Conservation (phyloP, 176 grass and related monocot genomes). For the Canna indica region DNA sequence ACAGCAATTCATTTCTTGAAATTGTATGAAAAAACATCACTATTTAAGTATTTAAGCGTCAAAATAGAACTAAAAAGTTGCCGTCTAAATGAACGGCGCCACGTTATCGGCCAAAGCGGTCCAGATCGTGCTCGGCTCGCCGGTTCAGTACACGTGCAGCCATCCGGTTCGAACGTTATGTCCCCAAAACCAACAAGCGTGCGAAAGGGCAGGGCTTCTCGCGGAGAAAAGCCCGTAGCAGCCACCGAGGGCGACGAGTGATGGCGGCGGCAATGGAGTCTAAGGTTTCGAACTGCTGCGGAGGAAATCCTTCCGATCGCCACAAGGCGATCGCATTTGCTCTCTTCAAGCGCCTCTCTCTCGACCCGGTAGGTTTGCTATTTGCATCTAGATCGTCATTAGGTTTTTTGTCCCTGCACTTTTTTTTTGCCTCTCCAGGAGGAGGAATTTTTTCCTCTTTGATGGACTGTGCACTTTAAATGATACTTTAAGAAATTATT, state of each 20-base stretch:
- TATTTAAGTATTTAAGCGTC: too few species aligned
- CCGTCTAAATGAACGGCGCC: too few species aligned
- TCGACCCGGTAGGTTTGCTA: slow-evolving; percentile 39
- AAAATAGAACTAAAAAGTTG: neutral
- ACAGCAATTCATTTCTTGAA: too few species aligned
- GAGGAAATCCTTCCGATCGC: slow-evolving; percentile 14
- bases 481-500: too few species aligned
- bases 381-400: neutral
- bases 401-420: neutral
- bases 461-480: too few species aligned
- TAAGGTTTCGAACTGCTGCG: slow-evolving; percentile 5
- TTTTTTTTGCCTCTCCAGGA: neutral
- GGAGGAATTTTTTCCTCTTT: neutral
- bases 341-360: slow-evolving; percentile 50
- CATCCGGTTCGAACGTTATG: neutral
- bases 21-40: too few species aligned
- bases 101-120: too few species aligned
- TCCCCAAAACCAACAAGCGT: neutral
- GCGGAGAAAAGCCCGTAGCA: neutral
- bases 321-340: slow-evolving; percentile 53
- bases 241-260: neutral
- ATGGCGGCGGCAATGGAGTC: slow-evolving; percentile 32
- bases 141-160: neutral
- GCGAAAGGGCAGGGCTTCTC: neutral
- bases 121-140: neutral